These are phyloP conservation scores for Rhodofomes roseus DNA, from an alignment of 1,284 basidiomycete genomes.

Conservation along the genomic window DNA sequence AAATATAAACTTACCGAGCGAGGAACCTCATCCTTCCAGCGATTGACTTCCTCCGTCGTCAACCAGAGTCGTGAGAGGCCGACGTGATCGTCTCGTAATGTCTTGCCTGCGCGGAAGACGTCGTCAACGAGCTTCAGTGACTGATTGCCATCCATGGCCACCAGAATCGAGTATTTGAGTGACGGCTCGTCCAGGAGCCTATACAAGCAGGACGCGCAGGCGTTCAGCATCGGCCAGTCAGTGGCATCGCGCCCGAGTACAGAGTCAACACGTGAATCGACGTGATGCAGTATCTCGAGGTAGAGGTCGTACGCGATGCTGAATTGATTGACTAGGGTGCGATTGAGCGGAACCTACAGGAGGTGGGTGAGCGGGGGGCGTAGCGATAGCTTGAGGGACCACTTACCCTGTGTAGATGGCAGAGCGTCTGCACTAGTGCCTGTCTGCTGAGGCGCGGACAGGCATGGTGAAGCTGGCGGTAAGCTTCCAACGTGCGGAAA, in stretches of 20 bases:
- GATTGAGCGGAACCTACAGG: slow-evolving; percentile 4
- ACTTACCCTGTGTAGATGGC: slow-evolving; percentile 17
- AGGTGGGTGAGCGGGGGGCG: background rate
- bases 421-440: slow-evolving; percentile 13
- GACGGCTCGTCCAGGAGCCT: slow-evolving; percentile 20
- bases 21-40: slow-evolving; percentile 19
- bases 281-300: slow-evolving; percentile 17
- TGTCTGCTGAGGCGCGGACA: slow-evolving; percentile 23
- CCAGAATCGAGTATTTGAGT: slow-evolving; percentile 16
- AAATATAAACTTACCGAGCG: background rate
- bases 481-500: too few relatives aligned
- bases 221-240: slow-evolving; percentile 23
- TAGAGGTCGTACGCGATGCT: slow-evolving; percentile 28
- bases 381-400: too few relatives aligned
- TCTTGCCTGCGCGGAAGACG: slow-evolving; percentile 3
- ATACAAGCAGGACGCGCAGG: slow-evolving; percentile 27
- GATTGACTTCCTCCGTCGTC: slow-evolving; percentile 17
- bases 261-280: slow-evolving; percentile 16
- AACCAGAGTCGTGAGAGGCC: slow-evolving; percentile 13
- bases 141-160: slow-evolving; percentile 29
- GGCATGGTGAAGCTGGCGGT: slow-evolving; percentile 19
- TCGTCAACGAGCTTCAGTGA: slow-evolving; percentile 26
- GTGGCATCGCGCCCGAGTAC: slow-evolving; percentile 16
- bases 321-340: slow-evolving; percentile 14
- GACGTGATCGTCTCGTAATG: slow-evolving; percentile 9